Percentiles rank a stretch among this genome's conserved stretches.
These are phyloP conservation scores for Talaromyces sp. DNA, from an alignment of 2,329 filamentous ascomycete genomes.

Conservation along the genomic window DNA sequence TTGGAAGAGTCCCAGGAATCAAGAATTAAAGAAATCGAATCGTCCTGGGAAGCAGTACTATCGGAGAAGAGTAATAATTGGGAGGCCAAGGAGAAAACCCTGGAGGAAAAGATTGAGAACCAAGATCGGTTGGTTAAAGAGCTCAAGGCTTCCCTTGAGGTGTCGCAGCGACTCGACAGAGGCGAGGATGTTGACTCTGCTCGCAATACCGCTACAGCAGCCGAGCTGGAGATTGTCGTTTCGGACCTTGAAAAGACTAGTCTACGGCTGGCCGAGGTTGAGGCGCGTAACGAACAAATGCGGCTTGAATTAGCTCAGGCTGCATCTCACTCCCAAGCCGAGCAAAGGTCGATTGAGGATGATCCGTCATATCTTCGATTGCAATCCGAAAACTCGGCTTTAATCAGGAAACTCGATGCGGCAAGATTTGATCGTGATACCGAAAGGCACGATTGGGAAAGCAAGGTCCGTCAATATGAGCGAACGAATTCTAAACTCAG, in stretches of 20 bases:
- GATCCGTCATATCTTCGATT: constrained; percentile 85
- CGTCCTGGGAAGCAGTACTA: constrained; percentile 83
- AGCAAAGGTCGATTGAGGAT: constrained; percentile 71
- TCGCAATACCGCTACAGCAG: constrained; percentile 69
- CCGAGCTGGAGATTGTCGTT: constrained; percentile 89
- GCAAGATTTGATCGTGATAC: constrained; percentile 78
- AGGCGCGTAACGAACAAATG: constrained; percentile 90
- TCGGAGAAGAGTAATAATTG: constrained; percentile 96
- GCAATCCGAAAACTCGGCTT: constrained; percentile 86
- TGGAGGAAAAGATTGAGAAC: constrained; percentile 92
- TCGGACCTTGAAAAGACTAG: constrained; percentile 90
- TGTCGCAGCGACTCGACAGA: constrained; percentile 81
- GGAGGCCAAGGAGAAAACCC: constrained; percentile 83
- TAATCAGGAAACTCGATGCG: constrained; percentile 83
- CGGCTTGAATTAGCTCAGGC: constrained; percentile 86
- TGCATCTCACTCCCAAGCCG: constrained; percentile 65
- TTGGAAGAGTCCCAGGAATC: constrained; percentile 73
- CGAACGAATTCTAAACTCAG: constrained; percentile 71
- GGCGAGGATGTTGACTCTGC: constrained; percentile 62
- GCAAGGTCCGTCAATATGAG: constrained; percentile 72
- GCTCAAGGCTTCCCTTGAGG: constrained; percentile 95
- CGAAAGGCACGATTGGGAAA: constrained; percentile 72
- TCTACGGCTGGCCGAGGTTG: constrained; percentile 79
- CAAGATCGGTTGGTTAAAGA: constrained; percentile 91
- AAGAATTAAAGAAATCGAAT: constrained; percentile 84